Evolutionary conservation across 306 rosid species (phyloP), one percentile per base, ranked within the genome.

Genomic region (Glycyrrhiza uralensis): DNA sequence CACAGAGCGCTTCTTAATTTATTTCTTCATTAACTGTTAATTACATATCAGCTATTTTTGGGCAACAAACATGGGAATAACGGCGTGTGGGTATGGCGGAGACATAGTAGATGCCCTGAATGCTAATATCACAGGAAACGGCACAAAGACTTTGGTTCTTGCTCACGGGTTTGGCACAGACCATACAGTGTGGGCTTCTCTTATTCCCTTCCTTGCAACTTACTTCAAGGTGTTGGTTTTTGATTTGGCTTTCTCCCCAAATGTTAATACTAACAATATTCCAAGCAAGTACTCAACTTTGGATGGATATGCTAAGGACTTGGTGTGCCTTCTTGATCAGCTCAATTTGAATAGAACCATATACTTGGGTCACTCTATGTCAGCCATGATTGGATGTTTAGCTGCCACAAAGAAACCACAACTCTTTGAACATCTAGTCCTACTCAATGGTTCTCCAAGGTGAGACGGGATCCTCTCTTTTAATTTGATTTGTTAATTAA

Each of bases 141-240:
- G 80, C 26, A 82, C 61, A 4, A 74, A 80, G 62, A 81, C 87
- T 1, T 23, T 85, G 7, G 82, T 85, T 74, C 84, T 85, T 18
- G 84, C 86, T 23, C 86, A 85, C 19, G 87, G 92, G 8, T 80
- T 45, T 60, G 89, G 86, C 9, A 55, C 81, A 29, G 85, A 78
- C 61, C 86, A 73, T 33, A 80, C 67, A 1, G 46, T 61, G 12
- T 78, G 87, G 89, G 74, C 72, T 51, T 78, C 58, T 69, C 81
- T 85, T 13, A 14, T 87, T 50, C 89, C 87, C 7, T 76, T 57
- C 72, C 70, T 82, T 24, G 89, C 85, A 15, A 78, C 76, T 64
- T 85, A 80, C 73, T 85, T 87, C 81, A 85, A 87, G 75, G 86
- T 87, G 18, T 41, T 85, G 39, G 78, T 80, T 63, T 87, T 85